A percentile compares a stretch with the other conserved stretches of the same genome.
phyloP scores from a whole-genome alignment of 2,329 filamentous ascomycete species.

The Scolecobasidium constrictum region DNA sequence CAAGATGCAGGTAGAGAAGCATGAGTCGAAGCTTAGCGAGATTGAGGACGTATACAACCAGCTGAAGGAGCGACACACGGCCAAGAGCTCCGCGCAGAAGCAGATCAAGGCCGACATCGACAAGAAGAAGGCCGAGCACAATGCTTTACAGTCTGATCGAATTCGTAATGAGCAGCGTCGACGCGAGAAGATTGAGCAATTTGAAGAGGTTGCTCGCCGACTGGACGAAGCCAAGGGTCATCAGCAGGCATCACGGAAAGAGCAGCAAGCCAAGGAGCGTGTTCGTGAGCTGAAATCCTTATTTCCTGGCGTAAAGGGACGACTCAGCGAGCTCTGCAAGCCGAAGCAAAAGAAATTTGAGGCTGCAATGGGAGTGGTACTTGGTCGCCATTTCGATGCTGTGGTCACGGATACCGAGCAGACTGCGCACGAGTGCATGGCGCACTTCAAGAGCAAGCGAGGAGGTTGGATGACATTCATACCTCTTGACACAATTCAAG shows the following conservation, averaged over 20 bases:
- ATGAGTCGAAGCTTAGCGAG: slow-evolving; percentile 62
- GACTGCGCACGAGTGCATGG: slow-evolving; percentile 85
- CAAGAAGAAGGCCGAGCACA: slow-evolving; percentile 81
- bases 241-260: slow-evolving; percentile 73
- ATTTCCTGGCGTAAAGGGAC: slow-evolving; percentile 82
- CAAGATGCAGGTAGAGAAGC: slow-evolving; percentile 74
- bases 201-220: slow-evolving; percentile 69
- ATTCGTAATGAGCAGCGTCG: slow-evolving; percentile 69
- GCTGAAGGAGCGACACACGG: slow-evolving; percentile 56
- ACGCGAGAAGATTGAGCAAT: slow-evolving; percentile 85
- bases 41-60: slow-evolving; percentile 60
- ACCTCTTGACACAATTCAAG: slow-evolving; percentile 93
- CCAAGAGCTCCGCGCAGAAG: slow-evolving; percentile 52
- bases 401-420: slow-evolving; percentile 94
- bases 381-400: slow-evolving; percentile 88
- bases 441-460: slow-evolving; percentile 84
- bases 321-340: slow-evolving; percentile 83
- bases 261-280: slow-evolving; percentile 68
- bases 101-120: slow-evolving; percentile 69
- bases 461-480: slow-evolving; percentile 87
- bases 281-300: slow-evolving; percentile 80
- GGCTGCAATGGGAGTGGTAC: slow-evolving; percentile 81
- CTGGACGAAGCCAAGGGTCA: slow-evolving; percentile 79
- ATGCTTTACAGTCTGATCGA: slow-evolving; percentile 73
- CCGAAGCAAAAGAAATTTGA: slow-evolving; percentile 97